Evolutionary conservation across 805 yeast genomes (phyloP).

Genomic region (Metschnikowia arizonensis): DNA sequence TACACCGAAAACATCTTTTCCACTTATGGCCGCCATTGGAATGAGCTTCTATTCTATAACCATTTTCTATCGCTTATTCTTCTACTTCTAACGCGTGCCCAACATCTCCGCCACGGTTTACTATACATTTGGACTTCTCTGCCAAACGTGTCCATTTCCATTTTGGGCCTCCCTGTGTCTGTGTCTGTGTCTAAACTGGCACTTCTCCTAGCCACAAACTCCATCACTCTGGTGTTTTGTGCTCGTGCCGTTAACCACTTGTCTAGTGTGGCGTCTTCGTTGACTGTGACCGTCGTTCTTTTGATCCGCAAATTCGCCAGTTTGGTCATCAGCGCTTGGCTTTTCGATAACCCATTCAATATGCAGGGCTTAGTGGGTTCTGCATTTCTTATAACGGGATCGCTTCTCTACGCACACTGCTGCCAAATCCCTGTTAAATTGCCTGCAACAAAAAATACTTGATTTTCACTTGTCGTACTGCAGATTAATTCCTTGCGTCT

Average conservation of each 20-base stretch:
- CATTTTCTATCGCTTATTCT: slow-evolving; percentile 55
- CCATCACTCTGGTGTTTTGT: slow-evolving; percentile 41
- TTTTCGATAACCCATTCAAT: slow-evolving; percentile 47
- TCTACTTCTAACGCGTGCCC: slow-evolving; percentile 24
- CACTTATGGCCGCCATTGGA: slow-evolving; percentile 57
- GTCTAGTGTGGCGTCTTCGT: slow-evolving; percentile 53
- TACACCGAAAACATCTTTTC: slow-evolving; percentile 49
- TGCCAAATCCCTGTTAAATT: neutral
- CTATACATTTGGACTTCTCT: slow-evolving; percentile 9
- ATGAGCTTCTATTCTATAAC: slow-evolving; percentile 58
- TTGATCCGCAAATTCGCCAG: slow-evolving; percentile 60
- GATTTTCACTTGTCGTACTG: neutral
- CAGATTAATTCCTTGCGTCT: too few relatives aligned
- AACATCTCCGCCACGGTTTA: slow-evolving; percentile 20
- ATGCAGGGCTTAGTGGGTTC: slow-evolving; percentile 45
- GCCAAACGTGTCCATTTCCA: neutral
- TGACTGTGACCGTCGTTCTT: slow-evolving; percentile 59
- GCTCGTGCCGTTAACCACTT: slow-evolving; percentile 64
- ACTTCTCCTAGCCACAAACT: slow-evolving; percentile 17
- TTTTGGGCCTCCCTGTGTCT: slow-evolving; percentile 1
- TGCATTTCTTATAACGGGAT: slow-evolving; percentile 51
- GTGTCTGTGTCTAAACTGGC: slow-evolving; percentile 14
- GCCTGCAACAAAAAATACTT: neutral
- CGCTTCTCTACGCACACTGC: slow-evolving; percentile 38
- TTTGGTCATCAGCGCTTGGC: slow-evolving; percentile 48